These are phyloP conservation scores for Casuarina equisetifolia DNA, from an alignment of 306 rosid species.

Conservation along the genomic window DNA sequence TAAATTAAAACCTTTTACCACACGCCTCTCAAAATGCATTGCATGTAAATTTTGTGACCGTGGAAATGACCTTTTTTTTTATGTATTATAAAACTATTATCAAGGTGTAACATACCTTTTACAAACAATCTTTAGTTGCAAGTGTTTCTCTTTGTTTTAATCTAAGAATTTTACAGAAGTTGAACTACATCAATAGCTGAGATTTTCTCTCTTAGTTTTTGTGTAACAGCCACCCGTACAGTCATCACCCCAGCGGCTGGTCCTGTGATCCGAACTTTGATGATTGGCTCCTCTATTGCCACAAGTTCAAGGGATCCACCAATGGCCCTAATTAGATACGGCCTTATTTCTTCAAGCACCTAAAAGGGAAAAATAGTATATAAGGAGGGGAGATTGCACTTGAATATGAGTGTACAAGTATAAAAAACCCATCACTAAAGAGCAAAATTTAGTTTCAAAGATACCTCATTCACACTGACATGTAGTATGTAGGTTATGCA, in stretches of 20 bases:
- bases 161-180: slow-evolving; percentile 47
- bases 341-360: slow-evolving; percentile 97
- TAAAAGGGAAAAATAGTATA: slow-evolving; percentile 23
- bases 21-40: too few relatives aligned
- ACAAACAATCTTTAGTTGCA: not conserved
- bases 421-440: too few relatives aligned
- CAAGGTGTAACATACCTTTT: too few relatives aligned
- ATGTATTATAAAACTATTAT: not conserved
- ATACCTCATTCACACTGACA: not conserved
- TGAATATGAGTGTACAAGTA: not conserved
- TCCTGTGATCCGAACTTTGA: slow-evolving; percentile 53
- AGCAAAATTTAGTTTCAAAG: not conserved
- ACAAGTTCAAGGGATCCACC: slow-evolving; percentile 87
- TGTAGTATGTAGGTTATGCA: not conserved
- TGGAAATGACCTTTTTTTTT: too few relatives aligned
- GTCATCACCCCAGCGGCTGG: slow-evolving; percentile 88
- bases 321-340: slow-evolving; percentile 84
- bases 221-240: slow-evolving; percentile 95
- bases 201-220: slow-evolving; percentile 89
- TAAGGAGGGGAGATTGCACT: not conserved
- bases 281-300: slow-evolving; percentile 88
- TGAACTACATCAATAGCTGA: slow-evolving; percentile 86
- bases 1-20: too few relatives aligned
- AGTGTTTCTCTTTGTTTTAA: slow-evolving; percentile 18
- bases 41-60: too few relatives aligned